Evolutionary conservation across 352 stramenopile genomes (phyloP).

Genomic region (Phytophthora pisi): DNA sequence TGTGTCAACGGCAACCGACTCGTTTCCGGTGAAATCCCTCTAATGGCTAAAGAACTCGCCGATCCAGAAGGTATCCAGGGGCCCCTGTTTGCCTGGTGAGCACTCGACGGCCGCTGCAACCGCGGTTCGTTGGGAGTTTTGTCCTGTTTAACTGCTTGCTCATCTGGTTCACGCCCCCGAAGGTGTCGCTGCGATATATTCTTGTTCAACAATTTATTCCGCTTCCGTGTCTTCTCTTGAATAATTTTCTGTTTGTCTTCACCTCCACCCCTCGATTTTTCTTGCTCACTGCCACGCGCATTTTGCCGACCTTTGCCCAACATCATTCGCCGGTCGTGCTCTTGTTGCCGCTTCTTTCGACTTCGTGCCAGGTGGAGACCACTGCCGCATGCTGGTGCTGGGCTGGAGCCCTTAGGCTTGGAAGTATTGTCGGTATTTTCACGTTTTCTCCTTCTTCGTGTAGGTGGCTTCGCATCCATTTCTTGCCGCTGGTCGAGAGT

Average conservation of each 20-base stretch:
- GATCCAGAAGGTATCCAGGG: conserved; percentile 20
- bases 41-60: conserved; percentile 11
- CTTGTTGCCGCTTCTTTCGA: conserved; percentile 35
- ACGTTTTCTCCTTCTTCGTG: conserved; percentile 7
- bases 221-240: conserved; percentile 18
- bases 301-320: conserved; percentile 16
- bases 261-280: conserved; percentile 3
- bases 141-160: conserved; percentile 1
- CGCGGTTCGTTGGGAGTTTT: neutral
- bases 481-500: conserved; percentile 26
- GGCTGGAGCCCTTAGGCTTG: conserved; percentile 2
- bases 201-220: conserved; percentile 22
- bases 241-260: conserved; percentile 9
- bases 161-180: neutral
- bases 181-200: conserved; percentile 14
- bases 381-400: conserved; percentile 37
- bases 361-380: conserved; percentile 43
- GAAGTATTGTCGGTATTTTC: conserved; percentile 10
- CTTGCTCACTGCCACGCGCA: neutral
- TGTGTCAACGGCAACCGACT: conserved; percentile 5
- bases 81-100: conserved; percentile 3
- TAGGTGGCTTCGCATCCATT: neutral
- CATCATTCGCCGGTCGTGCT: conserved; percentile 34
- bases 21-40: conserved; percentile 3
- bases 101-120: conserved; percentile 12